A percentile compares a stretch with the other conserved stretches of the same genome.
phyloP scores from a whole-genome alignment of 2,329 filamentous ascomycete species.

The Aspergillus unguis region DNA sequence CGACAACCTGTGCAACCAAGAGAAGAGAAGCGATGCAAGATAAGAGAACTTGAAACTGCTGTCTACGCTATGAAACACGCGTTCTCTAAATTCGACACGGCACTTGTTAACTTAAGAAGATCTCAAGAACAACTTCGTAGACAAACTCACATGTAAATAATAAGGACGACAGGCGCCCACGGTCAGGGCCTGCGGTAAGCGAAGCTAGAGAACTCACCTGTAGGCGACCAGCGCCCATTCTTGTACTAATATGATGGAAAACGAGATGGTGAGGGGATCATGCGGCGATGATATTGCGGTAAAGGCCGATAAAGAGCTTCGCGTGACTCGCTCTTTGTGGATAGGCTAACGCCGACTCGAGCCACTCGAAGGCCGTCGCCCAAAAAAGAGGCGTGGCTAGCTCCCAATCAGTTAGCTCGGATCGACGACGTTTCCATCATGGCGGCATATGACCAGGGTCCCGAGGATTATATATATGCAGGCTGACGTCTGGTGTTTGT shows the following conservation, averaged over 20 bases:
- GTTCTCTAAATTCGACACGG: conserved; percentile 1
- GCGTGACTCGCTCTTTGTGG: background rate
- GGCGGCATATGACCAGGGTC: conserved; percentile 5
- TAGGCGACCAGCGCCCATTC: conserved; percentile 4
- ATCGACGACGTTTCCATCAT: conserved; percentile 5
- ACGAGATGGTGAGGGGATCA: background rate
- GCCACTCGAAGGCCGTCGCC: background rate
- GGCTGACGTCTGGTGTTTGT: conserved; percentile 7
- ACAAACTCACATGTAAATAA: conserved; percentile 5
- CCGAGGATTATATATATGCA: background rate
- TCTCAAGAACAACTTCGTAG: background rate
- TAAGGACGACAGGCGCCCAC: background rate
- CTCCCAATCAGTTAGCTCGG: conserved; percentile 5
- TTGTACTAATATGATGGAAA: background rate
- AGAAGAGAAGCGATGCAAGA: background rate
- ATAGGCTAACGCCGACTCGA: background rate
- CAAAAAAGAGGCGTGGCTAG: conserved; percentile 2
- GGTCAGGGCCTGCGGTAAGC: conserved; percentile 1
- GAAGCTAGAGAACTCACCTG: background rate
- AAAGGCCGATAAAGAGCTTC: background rate
- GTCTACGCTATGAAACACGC: background rate
- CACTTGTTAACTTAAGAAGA: background rate
- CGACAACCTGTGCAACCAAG: background rate
- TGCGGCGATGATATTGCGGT: background rate
- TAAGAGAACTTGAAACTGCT: background rate